Conservation (phyloP, 805 yeast species). For the Wickerhamomyces hampshirensis region DNA sequence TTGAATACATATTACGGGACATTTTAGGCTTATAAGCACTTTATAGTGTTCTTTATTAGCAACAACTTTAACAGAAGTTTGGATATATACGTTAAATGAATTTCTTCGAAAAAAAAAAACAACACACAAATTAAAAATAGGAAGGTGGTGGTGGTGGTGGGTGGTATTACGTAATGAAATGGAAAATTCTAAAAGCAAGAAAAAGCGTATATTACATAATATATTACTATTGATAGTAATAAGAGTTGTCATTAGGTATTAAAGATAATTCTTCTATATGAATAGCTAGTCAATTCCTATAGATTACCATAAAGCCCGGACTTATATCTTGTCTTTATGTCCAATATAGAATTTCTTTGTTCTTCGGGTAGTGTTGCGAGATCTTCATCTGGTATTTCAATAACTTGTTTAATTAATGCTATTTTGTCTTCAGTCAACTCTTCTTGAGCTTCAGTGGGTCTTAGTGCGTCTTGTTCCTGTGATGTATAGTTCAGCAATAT, state of each 20-base stretch:
- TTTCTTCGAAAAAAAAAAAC: too few species aligned
- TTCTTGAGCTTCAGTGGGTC: conserved; percentile 2
- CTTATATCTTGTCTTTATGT: conserved; percentile 25
- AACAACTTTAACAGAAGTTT: too few species aligned
- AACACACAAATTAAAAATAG: too few species aligned
- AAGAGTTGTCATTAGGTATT: not conserved
- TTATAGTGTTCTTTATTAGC: too few species aligned
- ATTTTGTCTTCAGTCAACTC: conserved; percentile 34
- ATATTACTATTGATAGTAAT: too few species aligned
- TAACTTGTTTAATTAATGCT: conserved; percentile 45
- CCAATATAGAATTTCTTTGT: conserved; percentile 32
- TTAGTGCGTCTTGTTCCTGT: conserved; percentile 1
- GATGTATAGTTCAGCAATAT: conserved; percentile 25
- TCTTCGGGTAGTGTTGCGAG: conserved; percentile 44
- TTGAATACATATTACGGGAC: conserved; percentile 16
- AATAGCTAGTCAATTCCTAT: too few species aligned
- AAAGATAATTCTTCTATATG: not conserved
- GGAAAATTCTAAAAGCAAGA: too few species aligned
- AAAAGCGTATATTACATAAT: too few species aligned
- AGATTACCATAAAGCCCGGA: conserved; percentile 25
- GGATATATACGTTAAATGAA: too few species aligned
- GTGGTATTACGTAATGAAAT: too few species aligned
- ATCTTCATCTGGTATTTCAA: conserved; percentile 48
- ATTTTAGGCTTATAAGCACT: conserved; percentile 5
- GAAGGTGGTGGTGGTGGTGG: too few species aligned